Conservation (phyloP, 345 rosid species). For the Erucastrum elatum region DNA sequence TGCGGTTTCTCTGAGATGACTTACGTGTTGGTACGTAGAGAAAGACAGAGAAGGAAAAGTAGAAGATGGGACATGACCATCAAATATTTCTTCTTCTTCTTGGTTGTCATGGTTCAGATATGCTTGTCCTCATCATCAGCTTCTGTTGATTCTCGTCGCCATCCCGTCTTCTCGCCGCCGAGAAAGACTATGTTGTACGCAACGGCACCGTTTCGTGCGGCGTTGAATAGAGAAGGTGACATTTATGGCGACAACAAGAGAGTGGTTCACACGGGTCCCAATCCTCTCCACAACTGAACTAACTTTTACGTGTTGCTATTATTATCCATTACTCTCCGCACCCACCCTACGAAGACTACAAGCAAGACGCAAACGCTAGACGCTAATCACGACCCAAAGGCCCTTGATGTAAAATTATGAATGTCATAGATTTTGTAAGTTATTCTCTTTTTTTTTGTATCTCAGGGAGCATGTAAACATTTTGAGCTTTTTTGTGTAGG, state of each 20-base stretch:
- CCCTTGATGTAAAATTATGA: conserved; percentile 20
- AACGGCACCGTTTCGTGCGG: conserved; percentile 33
- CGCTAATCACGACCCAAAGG: conserved; percentile 24
- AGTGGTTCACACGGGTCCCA: conserved; percentile 85
- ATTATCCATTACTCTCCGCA: conserved; percentile 24
- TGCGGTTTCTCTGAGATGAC: conserved; percentile 33
- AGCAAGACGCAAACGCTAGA: conserved; percentile 24
- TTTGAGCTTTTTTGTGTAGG: conserved; percentile 22
- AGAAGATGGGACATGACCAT: conserved; percentile 24
- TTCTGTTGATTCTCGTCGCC: conserved; percentile 22
- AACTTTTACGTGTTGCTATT: conserved; percentile 34
- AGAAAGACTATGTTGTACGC: conserved; percentile 45
- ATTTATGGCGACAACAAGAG: conserved; percentile 77
- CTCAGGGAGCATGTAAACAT: conserved; percentile 29
- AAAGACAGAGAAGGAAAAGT: conserved; percentile 14
- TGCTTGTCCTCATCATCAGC: conserved; percentile 25
- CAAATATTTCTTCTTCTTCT: conserved; percentile 24
- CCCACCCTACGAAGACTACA: conserved; percentile 26
- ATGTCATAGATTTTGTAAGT: conserved; percentile 29
- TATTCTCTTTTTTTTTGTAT: neutral
- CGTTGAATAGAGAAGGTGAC: conserved; percentile 15
- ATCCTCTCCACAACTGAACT: conserved; percentile 83
- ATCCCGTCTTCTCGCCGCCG: conserved; percentile 36
- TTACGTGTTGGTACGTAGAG: conserved; percentile 16
- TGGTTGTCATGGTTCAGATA: conserved; percentile 19